Percentiles rank a stretch among this genome's conserved stretches.
These are phyloP conservation scores for Anastatica hierochuntica DNA, from an alignment of 345 rosid species.

Conservation along the genomic window DNA sequence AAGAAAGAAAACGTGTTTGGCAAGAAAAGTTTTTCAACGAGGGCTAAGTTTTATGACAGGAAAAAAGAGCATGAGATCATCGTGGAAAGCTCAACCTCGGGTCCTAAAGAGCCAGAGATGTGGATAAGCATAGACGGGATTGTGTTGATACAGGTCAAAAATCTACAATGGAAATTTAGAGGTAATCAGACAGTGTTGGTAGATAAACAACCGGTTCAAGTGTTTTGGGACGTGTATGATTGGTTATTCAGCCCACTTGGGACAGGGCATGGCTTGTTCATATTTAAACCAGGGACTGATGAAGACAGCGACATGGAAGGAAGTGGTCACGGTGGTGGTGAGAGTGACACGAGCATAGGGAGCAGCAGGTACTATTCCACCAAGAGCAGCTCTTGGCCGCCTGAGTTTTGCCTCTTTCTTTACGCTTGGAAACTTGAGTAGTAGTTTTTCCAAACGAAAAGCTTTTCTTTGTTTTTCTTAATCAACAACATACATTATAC, in stretches of 20 bases:
- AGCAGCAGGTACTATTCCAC: conserved; percentile 47
- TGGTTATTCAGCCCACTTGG: conserved; percentile 70
- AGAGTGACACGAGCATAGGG: conserved; percentile 53
- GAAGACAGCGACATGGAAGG: conserved; percentile 21
- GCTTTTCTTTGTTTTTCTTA: no score
- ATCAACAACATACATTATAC: no score
- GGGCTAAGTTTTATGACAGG: conserved; percentile 58
- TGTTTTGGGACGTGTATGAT: conserved; percentile 92
- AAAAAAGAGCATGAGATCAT: conserved; percentile 67
- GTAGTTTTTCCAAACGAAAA: no score
- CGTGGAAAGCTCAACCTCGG: conserved; percentile 57
- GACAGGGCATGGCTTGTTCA: conserved; percentile 65
- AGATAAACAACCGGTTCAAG: conserved; percentile 70
- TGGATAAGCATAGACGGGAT: conserved; percentile 89
- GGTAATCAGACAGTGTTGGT: conserved; percentile 72
- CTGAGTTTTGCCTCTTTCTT: conserved; percentile 74
- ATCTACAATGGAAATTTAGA: no score
- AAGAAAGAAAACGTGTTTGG: conserved; percentile 86
- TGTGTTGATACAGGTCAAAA: conserved; percentile 61
- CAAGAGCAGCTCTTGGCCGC: conserved; percentile 25
- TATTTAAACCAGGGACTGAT: conserved; percentile 51
- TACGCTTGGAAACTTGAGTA: conserved; percentile 37
- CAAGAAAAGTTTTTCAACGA: conserved; percentile 58
- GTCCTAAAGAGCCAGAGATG: conserved; percentile 74
- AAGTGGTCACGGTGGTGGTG: conserved; percentile 31